phyloP scores from a whole-genome alignment of 2,329 filamentous ascomycete species.

The Tolypocladium inflatum region DNA sequence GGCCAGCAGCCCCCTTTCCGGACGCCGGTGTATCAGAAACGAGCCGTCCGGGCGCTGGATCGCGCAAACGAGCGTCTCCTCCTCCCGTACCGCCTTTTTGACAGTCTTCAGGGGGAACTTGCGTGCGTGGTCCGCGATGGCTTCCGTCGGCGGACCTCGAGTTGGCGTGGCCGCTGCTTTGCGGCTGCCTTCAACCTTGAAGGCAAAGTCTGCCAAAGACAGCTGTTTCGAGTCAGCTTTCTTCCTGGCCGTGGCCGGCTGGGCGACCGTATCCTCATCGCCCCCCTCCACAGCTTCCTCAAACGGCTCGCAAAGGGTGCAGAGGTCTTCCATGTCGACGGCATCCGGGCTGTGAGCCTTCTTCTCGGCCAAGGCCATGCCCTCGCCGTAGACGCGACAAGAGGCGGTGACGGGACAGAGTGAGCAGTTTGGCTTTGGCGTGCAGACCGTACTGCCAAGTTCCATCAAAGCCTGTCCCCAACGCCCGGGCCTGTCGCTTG shows the following conservation, averaged over 20 bases:
- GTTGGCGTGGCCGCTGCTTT: not conserved
- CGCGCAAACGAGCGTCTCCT: conserved; percentile 45
- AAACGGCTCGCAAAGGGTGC: conserved; percentile 37
- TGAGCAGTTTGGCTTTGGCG: conserved; percentile 47
- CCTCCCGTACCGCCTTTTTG: conserved; percentile 42
- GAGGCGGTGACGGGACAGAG: conserved; percentile 40
- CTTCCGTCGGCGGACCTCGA: conserved; percentile 8
- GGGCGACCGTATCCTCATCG: conserved; percentile 6
- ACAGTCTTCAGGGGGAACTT: conserved; percentile 40
- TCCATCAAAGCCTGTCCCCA: conserved; percentile 61
- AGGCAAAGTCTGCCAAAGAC: conserved; percentile 25
- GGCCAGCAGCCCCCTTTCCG: conserved; percentile 43
- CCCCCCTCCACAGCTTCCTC: conserved; percentile 23
- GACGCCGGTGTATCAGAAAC: conserved; percentile 40
- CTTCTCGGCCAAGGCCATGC: conserved; percentile 19
- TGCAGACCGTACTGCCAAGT: conserved; percentile 52
- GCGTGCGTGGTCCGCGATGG: conserved; percentile 33
- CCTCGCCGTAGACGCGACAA: conserved; percentile 43
- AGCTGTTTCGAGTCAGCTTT: conserved; percentile 16
- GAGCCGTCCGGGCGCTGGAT: conserved; percentile 32
- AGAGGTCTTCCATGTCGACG: conserved; percentile 41
- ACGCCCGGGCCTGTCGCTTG: conserved; percentile 43
- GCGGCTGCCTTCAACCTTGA: conserved; percentile 11
- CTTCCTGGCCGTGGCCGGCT: conserved; percentile 4
- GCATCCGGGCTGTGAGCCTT: conserved; percentile 5